These are phyloP conservation scores for Ramularia collo-cygni DNA, from an alignment of 2,329 filamentous ascomycete species.

Conservation along the genomic window DNA sequence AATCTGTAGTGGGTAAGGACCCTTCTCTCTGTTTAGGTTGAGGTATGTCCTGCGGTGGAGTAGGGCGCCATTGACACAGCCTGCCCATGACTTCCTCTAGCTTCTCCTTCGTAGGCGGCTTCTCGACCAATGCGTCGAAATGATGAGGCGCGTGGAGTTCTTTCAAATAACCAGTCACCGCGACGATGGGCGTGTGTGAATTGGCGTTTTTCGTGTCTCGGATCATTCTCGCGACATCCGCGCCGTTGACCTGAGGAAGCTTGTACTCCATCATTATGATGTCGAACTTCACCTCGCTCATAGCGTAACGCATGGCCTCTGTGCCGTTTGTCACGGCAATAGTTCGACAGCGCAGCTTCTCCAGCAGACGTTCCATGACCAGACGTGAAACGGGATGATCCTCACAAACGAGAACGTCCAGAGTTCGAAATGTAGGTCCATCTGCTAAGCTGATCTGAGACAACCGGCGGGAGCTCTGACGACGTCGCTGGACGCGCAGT, in stretches of 20 bases:
- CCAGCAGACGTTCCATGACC: slow-evolving; percentile 97
- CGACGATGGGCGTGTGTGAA: slow-evolving; percentile 88
- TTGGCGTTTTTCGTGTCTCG: slow-evolving; percentile 95
- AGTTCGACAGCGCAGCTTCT: slow-evolving; percentile 90
- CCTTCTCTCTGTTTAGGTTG: slow-evolving; percentile 55
- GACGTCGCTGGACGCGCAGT: slow-evolving; percentile 81
- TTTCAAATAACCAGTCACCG: slow-evolving; percentile 96
- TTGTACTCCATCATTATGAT: slow-evolving; percentile 98
- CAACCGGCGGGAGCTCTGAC: slow-evolving; percentile 90
- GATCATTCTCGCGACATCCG: slow-evolving; percentile 95
- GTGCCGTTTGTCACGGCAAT: slow-evolving; percentile 85
- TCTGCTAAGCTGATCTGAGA: slow-evolving; percentile 85
- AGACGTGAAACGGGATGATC: slow-evolving; percentile 94
- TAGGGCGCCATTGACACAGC: slow-evolving; percentile 78
- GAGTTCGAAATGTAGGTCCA: slow-evolving; percentile 76
- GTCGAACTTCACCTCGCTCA: slow-evolving; percentile 97
- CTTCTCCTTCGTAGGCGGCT: slow-evolving; percentile 89
- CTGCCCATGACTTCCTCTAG: slow-evolving; percentile 79
- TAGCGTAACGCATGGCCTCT: slow-evolving; percentile 86
- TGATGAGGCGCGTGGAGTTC: slow-evolving; percentile 91
- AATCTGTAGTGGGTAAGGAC: slow-evolving; percentile 54
- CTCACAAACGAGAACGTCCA: slow-evolving; percentile 94
- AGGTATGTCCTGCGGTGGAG: slow-evolving; percentile 43
- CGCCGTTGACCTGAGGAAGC: slow-evolving; percentile 87
- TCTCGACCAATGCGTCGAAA: slow-evolving; percentile 92